Conservation (phyloP, 2,329 filamentous ascomycete species). For the Trichoderma hamatum region DNA sequence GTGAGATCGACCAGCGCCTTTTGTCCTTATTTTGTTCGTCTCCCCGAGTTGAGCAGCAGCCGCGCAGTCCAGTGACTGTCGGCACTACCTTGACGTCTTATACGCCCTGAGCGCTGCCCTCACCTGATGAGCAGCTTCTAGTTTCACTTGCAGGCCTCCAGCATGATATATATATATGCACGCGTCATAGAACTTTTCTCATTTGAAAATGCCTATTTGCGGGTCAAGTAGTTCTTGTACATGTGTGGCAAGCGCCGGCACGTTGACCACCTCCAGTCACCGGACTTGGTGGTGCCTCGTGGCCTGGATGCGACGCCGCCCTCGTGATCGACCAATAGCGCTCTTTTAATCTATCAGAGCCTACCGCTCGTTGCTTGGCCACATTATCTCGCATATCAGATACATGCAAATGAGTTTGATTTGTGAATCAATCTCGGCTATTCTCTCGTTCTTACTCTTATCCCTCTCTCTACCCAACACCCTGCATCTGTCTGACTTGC, state of each 20-base stretch:
- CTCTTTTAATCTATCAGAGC: constrained; percentile 18
- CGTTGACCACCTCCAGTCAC: constrained; percentile 21
- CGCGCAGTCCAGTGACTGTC: not conserved
- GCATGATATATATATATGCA: not conserved
- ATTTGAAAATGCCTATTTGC: not conserved
- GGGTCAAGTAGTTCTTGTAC: not conserved
- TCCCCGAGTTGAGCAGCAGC: not conserved
- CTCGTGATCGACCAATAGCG: constrained; percentile 27
- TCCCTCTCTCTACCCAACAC: not conserved
- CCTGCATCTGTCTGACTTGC: not conserved
- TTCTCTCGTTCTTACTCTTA: not conserved
- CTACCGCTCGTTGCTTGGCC: not conserved
- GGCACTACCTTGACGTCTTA: not conserved
- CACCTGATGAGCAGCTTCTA: not conserved
- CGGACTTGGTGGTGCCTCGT: constrained; percentile 23
- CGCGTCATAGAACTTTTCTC: not conserved
- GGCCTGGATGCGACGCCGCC: constrained; percentile 18
- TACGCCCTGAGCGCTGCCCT: not conserved
- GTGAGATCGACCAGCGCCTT: not conserved
- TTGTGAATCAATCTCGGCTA: not conserved
- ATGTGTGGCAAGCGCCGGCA: constrained; percentile 6
- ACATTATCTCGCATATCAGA: constrained; percentile 5
- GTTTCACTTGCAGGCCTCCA: not conserved
- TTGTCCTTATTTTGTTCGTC: not conserved
- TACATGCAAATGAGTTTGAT: not conserved